Evolutionary conservation across 805 yeast species (phyloP).

Genomic region (Candida takata): DNA sequence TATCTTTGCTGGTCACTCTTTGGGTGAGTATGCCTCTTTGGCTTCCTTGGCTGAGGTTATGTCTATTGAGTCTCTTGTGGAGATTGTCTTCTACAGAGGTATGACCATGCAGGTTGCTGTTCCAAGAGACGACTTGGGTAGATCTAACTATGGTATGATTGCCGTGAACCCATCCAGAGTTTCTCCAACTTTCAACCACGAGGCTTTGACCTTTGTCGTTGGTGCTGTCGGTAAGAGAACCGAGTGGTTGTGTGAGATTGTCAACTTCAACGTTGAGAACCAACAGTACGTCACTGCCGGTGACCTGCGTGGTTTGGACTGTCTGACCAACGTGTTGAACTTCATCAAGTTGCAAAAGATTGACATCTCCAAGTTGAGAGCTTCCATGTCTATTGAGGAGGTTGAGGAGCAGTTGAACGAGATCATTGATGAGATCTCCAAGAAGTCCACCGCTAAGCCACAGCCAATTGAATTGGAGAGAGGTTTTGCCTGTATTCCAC

Average conservation of each 20-base stretch:
- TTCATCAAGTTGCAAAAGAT: slow-evolving; percentile 91
- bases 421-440: slow-evolving; percentile 79
- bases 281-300: slow-evolving; percentile 99
- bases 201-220: slow-evolving; percentile 91
- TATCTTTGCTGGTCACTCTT: slow-evolving; percentile 97
- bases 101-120: slow-evolving; percentile 99
- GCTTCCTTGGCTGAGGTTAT: slow-evolving; percentile 96
- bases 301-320: slow-evolving; percentile 91
- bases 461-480: slow-evolving; percentile 97
- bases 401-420: slow-evolving; percentile 84
- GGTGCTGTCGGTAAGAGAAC: slow-evolving; percentile 80
- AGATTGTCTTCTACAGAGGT: slow-evolving; percentile 98
- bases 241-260: slow-evolving; percentile 94
- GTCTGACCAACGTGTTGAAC: slow-evolving; percentile 87
- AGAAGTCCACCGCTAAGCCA: slow-evolving; percentile 76
- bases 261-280: slow-evolving; percentile 95
- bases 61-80: slow-evolving; percentile 96
- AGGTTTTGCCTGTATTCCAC: slow-evolving; percentile 97
- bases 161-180: slow-evolving; percentile 97
- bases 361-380: slow-evolving; percentile 83
- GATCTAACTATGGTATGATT: slow-evolving; percentile 98
- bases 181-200: slow-evolving; percentile 80
- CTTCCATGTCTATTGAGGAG: slow-evolving; percentile 74
- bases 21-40: slow-evolving; percentile 97
- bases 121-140: slow-evolving; percentile 90